These are phyloP conservation scores for Rhodotorula mucilaginosa DNA, from an alignment of 1,284 basidiomycete species.

Conservation along the genomic window DNA sequence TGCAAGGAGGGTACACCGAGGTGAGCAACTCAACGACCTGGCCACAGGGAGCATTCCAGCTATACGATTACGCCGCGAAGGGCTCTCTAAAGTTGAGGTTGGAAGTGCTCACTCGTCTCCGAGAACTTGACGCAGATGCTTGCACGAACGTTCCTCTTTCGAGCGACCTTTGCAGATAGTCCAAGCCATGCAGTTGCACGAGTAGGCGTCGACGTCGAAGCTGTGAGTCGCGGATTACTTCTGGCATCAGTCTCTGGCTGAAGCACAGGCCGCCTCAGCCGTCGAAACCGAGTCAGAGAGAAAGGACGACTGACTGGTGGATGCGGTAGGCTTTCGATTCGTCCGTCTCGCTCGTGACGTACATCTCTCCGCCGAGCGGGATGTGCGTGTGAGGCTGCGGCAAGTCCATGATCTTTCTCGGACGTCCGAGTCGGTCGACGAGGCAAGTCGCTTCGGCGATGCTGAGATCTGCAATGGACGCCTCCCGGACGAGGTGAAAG, in stretches of 20 bases:
- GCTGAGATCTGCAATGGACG: no score
- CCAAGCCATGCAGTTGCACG: constrained; percentile 51
- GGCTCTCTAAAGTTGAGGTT: no score
- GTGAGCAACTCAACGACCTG: not conserved
- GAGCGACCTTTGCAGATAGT: constrained; percentile 52
- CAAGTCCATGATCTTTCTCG: not conserved
- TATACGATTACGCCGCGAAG: no score
- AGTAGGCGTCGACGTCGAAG: constrained; percentile 57
- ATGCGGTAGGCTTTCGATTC: not conserved
- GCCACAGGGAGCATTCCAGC: no score
- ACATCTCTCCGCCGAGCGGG: not conserved
- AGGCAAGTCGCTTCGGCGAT: not conserved
- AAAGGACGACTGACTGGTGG: not conserved
- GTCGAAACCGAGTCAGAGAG: not conserved
- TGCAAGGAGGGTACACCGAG: not conserved
- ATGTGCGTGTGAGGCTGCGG: not conserved
- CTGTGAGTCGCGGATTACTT: not conserved
- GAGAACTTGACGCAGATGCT: constrained; percentile 60
- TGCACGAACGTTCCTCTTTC: constrained; percentile 61
- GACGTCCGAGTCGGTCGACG: not conserved
- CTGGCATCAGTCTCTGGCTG: no score
- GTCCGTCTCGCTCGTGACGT: constrained; percentile 1
- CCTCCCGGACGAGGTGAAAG: no score
- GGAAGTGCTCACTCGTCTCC: constrained; percentile 54
- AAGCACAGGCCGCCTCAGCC: no score